Percentiles rank a stretch among this genome's conserved stretches.
Evolutionary conservation across 768 basidiomycete species (phyloP).

Genomic region (Tulasnella sp.): DNA sequence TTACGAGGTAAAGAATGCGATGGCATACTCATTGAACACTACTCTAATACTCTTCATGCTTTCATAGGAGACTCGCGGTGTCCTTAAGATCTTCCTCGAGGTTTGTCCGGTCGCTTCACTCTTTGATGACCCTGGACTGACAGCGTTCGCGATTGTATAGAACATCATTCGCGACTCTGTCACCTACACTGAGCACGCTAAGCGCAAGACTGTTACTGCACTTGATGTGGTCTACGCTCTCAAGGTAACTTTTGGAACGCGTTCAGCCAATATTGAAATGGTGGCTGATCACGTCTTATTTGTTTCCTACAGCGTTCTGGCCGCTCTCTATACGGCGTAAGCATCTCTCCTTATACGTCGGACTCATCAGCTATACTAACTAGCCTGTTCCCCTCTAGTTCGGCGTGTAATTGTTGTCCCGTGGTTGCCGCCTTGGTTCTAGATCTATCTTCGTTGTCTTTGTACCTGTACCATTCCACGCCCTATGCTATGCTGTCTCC

Average conservation of each 20-base stretch:
- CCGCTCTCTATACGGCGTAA: conserved; percentile 14
- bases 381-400: not conserved
- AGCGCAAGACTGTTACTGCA: conserved; percentile 34
- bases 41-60: not conserved
- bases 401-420: conserved; percentile 24
- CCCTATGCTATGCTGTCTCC: not conserved
- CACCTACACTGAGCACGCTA: conserved; percentile 44
- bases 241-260: conserved; percentile 24
- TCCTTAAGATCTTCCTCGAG: conserved; percentile 38
- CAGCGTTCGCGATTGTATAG: not conserved
- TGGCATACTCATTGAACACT: not conserved
- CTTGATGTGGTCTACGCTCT: conserved; percentile 42
- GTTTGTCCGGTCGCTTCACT: conserved; percentile 15
- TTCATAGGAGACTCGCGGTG: conserved; percentile 36
- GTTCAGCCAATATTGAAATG: not conserved
- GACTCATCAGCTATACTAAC: not conserved
- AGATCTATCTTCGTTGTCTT: not conserved
- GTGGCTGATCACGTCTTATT: not conserved
- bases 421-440: not conserved
- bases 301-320: conserved; percentile 1
- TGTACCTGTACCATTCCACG: conserved; percentile 1
- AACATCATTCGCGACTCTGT: conserved; percentile 40
- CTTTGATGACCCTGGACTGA: not conserved
- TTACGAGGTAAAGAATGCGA: conserved; percentile 22
- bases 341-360: not conserved